Percentiles rank a stretch among this genome's conserved stretches.
phyloP scores from a whole-genome alignment of 352 stramenopile species.

The Pythium brassicae region DNA sequence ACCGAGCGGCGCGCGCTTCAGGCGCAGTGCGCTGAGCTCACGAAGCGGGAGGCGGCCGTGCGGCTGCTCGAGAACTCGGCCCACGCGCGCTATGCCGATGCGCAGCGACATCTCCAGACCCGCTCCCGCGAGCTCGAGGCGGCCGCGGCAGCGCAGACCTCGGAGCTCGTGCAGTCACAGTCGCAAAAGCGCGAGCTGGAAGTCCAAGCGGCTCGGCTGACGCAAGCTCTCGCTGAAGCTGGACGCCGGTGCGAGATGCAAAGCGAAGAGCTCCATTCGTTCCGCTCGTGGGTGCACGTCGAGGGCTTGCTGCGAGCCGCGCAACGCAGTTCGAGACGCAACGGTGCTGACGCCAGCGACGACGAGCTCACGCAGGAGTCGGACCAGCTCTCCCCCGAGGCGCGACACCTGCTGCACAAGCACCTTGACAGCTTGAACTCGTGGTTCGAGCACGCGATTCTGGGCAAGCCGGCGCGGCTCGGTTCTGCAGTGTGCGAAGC shows the following conservation, averaged over 20 bases:
- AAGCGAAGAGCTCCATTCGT: constrained; percentile 9
- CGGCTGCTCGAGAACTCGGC: constrained; percentile 6
- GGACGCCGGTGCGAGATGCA: constrained; percentile 10
- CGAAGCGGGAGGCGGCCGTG: constrained; percentile 5
- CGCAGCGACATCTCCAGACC: background rate
- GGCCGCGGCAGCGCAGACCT: background rate
- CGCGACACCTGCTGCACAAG: constrained; percentile 24
- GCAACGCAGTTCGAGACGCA: too few relatives aligned
- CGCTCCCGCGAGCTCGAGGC: constrained; percentile 1
- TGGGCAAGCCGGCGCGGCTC: constrained; percentile 10
- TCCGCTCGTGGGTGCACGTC: constrained; percentile 4
- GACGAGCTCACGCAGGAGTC: background rate
- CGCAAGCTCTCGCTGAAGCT: background rate
- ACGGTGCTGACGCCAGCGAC: background rate
- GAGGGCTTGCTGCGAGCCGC: background rate
- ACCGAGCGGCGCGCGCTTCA: background rate
- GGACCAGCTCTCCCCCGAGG: constrained; percentile 5
- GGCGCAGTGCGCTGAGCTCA: background rate
- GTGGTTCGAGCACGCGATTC: constrained; percentile 50
- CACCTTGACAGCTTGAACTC: constrained; percentile 42
- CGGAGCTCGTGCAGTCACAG: background rate
- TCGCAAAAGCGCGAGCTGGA: background rate
- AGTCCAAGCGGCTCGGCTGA: background rate
- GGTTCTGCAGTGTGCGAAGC: background rate
- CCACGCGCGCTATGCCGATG: background rate